Conservation (phyloP, 768 basidiomycete species). For the Pleurotus cornucopiae region DNA sequence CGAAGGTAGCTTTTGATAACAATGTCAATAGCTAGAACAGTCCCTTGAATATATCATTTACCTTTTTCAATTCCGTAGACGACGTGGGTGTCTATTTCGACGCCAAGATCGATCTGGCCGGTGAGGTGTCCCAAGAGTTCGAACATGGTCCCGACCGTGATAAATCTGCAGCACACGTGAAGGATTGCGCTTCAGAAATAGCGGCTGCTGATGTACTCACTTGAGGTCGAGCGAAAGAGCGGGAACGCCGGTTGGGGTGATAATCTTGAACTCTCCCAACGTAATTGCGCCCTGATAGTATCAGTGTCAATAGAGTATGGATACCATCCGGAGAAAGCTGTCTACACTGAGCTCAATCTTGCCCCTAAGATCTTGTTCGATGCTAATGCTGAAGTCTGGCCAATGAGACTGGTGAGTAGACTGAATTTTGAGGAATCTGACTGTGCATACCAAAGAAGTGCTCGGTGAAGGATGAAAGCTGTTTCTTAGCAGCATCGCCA, state of each 20-base stretch:
- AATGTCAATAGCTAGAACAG: background rate
- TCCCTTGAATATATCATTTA: background rate
- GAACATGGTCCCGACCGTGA: conserved; percentile 4
- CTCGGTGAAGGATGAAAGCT: background rate
- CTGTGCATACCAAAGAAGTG: background rate
- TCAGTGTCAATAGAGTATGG: too few relatives aligned
- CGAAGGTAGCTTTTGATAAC: background rate
- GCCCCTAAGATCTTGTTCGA: background rate
- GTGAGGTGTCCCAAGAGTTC: background rate
- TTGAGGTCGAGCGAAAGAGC: background rate
- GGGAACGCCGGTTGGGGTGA: background rate
- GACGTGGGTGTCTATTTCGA: background rate
- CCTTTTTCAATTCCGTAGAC: conserved; percentile 4
- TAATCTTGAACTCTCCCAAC: background rate
- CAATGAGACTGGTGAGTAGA: too few relatives aligned
- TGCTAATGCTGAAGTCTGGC: background rate
- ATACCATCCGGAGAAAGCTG: too few relatives aligned
- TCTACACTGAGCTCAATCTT: background rate
- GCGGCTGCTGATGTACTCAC: background rate
- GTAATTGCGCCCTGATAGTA: background rate
- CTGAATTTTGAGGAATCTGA: too few relatives aligned
- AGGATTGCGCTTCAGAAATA: too few relatives aligned
- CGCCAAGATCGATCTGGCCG: background rate
- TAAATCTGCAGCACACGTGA: background rate
- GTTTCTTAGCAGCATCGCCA: conserved; percentile 4